Conservation (phyloP, 495 filamentous ascomycete species). For the Podospora comata region DNA sequence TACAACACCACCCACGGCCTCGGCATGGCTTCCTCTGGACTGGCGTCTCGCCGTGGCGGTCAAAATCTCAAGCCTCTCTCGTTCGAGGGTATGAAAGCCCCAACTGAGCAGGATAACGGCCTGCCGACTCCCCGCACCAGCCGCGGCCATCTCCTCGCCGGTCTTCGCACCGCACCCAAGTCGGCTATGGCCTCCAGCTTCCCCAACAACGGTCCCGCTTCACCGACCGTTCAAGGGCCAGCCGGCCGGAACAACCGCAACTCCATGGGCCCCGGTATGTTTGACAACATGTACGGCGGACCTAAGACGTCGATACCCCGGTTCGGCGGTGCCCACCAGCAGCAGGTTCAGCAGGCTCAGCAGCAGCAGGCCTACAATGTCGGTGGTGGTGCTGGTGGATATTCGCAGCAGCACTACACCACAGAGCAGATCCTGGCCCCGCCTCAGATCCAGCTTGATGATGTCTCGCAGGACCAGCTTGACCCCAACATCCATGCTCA, state of each 20-base stretch:
- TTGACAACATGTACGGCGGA: conserved; percentile 45
- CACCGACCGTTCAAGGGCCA: conserved; percentile 40
- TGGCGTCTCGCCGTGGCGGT: conserved; percentile 75
- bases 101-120: conserved; percentile 49
- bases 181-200: conserved; percentile 65
- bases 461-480: conserved; percentile 62
- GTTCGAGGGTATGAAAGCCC: conserved; percentile 58
- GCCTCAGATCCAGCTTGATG: conserved; percentile 68
- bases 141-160: conserved; percentile 89
- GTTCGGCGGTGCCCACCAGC: conserved; percentile 24
- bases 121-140: conserved; percentile 84
- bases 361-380: conserved; percentile 34
- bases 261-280: conserved; percentile 48
- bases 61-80: conserved; percentile 83
- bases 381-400: conserved; percentile 26
- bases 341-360: conserved; percentile 22
- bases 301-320: conserved; percentile 54
- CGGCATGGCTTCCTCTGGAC: conserved; percentile 68
- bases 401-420: conserved; percentile 47
- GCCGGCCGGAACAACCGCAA: conserved; percentile 40
- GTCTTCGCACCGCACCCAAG: conserved; percentile 88
- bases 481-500: conserved; percentile 82
- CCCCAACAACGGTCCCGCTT: conserved; percentile 62
- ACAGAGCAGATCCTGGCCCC: conserved; percentile 84
- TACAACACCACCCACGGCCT: conserved; percentile 66